Base-by-base conservation (phyloP, 2,329 filamentous ascomycete species). In the Xylariaceae sp. region DNA sequence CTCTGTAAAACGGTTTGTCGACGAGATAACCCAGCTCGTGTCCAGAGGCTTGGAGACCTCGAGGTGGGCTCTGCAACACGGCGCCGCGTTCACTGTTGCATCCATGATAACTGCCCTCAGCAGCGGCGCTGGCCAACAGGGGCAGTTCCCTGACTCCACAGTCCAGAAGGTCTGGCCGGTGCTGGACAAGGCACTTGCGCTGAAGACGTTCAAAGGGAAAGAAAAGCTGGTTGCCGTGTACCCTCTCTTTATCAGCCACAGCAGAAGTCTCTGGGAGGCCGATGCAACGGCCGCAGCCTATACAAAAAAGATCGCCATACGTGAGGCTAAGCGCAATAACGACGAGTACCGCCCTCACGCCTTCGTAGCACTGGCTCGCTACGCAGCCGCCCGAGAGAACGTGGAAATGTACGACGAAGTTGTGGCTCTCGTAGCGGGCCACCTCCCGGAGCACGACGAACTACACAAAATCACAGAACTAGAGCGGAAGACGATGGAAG, bases 171-270 rank as follows among this genome's bases (percentile, higher is more conserved):
- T 96, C 15, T 98, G 90, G 90, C 86, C 86, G 0, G 76, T 83
- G 2, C 71, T 95, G 33, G 87, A 96, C 48, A 87, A 84, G 55
- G 80, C 86, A 1, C 65, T 97, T 28, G 76, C 79, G 2, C 79
- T 94, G 9, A 97, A 96, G 70, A 95, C 89, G 1, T 98, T 95
- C 71, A 75, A 84, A 1, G 88, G 88, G 15, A 98, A 98, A 59
- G 88, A 96, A 63, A 81, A 79, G 50, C 76, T 98, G 21, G 70
- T 97, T 3, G 73, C 80, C 30, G 82, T 85, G 5, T 88, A 92
- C 60, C 83, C 88, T 3, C 75, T 79, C 41, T 92, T 97, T 52
- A 79, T 85, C 1, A 73, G 78, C 53, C 78, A 81, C 46, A 76
- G 76, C 0, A 73, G 72, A 48, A 61, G 61, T 6, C 66, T 86